These are phyloP conservation scores for Euphorbia pulcherrima DNA, from an alignment of 345 rosid genomes.

Conservation along the genomic window DNA sequence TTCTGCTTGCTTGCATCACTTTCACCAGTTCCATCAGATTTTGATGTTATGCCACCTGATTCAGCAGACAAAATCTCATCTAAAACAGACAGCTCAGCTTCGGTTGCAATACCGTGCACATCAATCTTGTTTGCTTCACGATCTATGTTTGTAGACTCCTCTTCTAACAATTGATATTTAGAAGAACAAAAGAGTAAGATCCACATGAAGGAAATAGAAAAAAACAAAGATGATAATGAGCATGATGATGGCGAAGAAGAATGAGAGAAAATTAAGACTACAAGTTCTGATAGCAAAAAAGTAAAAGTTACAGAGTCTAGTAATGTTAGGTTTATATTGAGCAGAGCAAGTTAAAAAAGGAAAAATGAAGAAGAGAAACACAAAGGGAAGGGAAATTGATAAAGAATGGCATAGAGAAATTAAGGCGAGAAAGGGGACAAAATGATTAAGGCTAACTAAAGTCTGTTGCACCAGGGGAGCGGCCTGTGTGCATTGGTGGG, in stretches of 20 bases:
- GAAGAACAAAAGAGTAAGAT: conserved; percentile 6
- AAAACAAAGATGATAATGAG: not conserved
- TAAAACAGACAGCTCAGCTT: conserved; percentile 48
- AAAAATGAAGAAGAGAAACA: not conserved
- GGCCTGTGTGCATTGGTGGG: no score
- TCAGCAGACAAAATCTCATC: conserved; percentile 77
- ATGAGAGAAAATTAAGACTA: not conserved
- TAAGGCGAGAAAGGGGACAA: no score
- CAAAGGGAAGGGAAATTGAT: not conserved
- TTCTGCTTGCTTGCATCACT: conserved; percentile 40
- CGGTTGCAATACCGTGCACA: conserved; percentile 21
- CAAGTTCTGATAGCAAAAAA: not conserved
- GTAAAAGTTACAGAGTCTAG: not conserved
- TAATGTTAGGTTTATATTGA: not conserved
- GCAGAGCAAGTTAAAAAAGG: not conserved
- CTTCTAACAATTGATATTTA: conserved; percentile 43
- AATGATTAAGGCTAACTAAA: no score
- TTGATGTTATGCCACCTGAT: conserved; percentile 37
- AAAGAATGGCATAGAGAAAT: no score
- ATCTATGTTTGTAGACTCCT: conserved; percentile 43
- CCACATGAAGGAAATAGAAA: not conserved
- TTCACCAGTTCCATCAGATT: conserved; percentile 31
- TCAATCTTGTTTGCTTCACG: conserved; percentile 32
- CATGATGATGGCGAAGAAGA: not conserved
- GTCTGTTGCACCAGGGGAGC: no score